Conservation (phyloP, 176 grass and related monocot genomes). For the Phoenix dactylifera region DNA sequence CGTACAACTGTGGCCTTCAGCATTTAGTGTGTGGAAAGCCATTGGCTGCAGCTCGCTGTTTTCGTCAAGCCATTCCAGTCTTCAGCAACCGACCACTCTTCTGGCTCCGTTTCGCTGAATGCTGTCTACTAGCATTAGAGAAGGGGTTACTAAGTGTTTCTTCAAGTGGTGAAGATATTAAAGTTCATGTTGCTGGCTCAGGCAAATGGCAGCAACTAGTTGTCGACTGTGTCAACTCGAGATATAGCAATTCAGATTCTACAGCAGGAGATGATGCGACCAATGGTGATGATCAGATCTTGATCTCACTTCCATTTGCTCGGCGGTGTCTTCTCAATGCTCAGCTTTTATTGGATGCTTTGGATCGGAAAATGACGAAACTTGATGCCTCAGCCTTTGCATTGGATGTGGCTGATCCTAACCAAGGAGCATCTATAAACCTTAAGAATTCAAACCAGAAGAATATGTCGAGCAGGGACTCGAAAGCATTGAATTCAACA, state of each 20-base stretch:
- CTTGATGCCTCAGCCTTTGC: background rate
- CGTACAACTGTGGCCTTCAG: constrained; percentile 79
- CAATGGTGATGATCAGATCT: constrained; percentile 25
- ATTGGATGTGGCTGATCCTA: constrained; percentile 28
- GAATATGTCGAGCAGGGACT: constrained; percentile 28
- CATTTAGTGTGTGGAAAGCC: constrained; percentile 77
- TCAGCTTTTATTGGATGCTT: constrained; percentile 41
- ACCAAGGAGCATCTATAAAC: constrained; percentile 23
- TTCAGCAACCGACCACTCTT: constrained; percentile 56
- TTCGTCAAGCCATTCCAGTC: constrained; percentile 54
- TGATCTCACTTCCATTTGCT: constrained; percentile 60
- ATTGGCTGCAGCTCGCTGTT: constrained; percentile 59
- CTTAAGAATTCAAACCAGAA: constrained; percentile 38
- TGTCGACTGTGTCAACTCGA: constrained; percentile 31
- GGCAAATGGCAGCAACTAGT: constrained; percentile 60
- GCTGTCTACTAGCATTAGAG: constrained; percentile 61
- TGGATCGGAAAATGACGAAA: constrained; percentile 19
- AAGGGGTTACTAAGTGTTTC: constrained; percentile 46
- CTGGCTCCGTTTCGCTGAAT: constrained; percentile 91
- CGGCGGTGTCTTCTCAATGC: constrained; percentile 66
- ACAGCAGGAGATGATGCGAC: constrained; percentile 9
- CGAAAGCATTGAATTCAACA: constrained; percentile 29
- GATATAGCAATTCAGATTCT: constrained; percentile 25
- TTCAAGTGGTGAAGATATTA: constrained; percentile 40
- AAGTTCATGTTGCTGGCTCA: constrained; percentile 63